A percentile compares a stretch with the other conserved stretches of the same genome.
These are phyloP conservation scores for Vachellia collinsii DNA, from an alignment of 306 rosid genomes.

Conservation along the genomic window DNA sequence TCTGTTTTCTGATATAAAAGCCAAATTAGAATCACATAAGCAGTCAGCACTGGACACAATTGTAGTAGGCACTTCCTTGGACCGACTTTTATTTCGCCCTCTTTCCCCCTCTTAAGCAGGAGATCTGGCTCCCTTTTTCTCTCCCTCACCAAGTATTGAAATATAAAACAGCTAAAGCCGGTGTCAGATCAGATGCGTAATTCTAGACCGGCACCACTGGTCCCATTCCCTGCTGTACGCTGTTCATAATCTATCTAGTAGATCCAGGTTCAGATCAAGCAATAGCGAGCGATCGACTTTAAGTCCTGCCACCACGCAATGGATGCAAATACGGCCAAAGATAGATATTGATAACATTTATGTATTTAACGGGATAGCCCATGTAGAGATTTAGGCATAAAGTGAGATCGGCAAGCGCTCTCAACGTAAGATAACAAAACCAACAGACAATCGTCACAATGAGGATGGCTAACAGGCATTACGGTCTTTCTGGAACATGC, in stretches of 20 bases:
- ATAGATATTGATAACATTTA: constrained; percentile 17
- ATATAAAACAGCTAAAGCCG: background rate
- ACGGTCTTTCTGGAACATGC: background rate
- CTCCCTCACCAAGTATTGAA: background rate
- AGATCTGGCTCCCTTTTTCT: background rate
- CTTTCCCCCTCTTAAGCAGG: background rate
- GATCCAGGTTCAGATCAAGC: background rate
- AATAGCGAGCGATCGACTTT: background rate
- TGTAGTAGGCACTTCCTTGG: background rate
- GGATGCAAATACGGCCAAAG: background rate
- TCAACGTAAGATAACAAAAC: background rate
- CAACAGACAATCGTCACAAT: background rate
- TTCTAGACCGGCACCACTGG: background rate
- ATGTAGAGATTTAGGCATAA: background rate
- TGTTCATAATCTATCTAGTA: background rate
- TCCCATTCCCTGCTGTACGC: background rate
- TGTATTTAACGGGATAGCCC: background rate
- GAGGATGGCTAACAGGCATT: background rate
- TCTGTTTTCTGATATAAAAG: background rate
- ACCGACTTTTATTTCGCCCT: constrained; percentile 8
- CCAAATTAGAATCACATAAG: constrained; percentile 4
- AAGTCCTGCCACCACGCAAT: background rate
- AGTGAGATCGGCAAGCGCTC: constrained; percentile 4
- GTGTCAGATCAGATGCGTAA: background rate
- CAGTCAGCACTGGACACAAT: background rate